Percentiles rank a stretch among this genome's conserved stretches.
Evolutionary conservation across 2,329 filamentous ascomycete species (phyloP).

Genomic region (Cytospora piceae): DNA sequence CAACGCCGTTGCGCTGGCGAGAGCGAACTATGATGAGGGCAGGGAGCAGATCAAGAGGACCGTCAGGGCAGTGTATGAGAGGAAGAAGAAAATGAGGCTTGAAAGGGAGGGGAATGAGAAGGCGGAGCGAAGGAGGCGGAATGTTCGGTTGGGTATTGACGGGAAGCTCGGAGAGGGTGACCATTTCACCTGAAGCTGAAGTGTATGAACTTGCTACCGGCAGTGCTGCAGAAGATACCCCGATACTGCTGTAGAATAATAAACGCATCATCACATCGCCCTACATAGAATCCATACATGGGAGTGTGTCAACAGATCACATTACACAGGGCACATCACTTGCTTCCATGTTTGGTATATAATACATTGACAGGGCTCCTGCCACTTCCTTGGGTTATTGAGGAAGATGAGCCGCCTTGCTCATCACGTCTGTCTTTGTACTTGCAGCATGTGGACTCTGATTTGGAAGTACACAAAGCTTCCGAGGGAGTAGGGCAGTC

Average conservation of each 20-base stretch:
- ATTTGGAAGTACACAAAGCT: constrained; percentile 26
- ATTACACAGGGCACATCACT: constrained; percentile 4
- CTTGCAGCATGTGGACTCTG: constrained; percentile 8
- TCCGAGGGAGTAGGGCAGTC: constrained; percentile 22
- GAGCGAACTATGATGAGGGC: constrained; percentile 85
- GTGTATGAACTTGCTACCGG: neutral
- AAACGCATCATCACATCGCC: neutral
- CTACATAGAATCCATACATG: neutral
- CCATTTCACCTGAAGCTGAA: constrained; percentile 60
- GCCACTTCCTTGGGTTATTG: neutral
- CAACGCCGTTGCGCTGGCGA: constrained; percentile 77
- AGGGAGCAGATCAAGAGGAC: constrained; percentile 76
- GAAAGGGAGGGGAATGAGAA: constrained; percentile 50
- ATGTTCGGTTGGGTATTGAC: constrained; percentile 54
- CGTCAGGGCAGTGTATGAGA: constrained; percentile 87
- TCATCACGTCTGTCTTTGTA: constrained; percentile 13
- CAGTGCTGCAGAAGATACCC: constrained; percentile 22
- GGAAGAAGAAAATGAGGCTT: constrained; percentile 75
- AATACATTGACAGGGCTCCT: constrained; percentile 8
- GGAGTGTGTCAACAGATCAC: neutral
- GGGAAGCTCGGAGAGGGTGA: constrained; percentile 65
- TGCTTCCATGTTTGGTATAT: neutral
- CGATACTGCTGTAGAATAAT: neutral
- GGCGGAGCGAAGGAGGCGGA: constrained; percentile 48
- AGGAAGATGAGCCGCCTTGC: neutral